A percentile compares a stretch with the other conserved stretches of the same genome.
phyloP scores from a whole-genome alignment of 116 monocot species.

The Papilionanthe hybrid region DNA sequence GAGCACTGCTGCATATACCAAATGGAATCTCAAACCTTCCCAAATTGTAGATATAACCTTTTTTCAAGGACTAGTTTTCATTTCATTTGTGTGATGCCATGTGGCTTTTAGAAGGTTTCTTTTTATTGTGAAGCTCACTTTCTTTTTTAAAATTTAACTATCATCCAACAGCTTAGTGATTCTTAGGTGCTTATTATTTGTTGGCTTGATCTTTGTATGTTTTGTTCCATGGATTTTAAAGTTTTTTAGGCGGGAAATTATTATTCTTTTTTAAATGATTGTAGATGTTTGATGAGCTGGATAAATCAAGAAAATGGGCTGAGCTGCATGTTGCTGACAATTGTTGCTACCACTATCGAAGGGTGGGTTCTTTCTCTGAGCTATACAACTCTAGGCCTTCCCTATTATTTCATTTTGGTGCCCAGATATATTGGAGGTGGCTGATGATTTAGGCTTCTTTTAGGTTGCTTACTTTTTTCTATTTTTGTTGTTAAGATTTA shows the following conservation, averaged over 20 bases:
- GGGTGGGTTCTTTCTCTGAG: conserved; percentile 36
- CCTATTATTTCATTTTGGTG: neutral
- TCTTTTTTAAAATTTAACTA: neutral
- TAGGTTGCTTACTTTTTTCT: too few relatives aligned
- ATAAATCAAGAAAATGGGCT: conserved; percentile 62
- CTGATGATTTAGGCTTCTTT: neutral
- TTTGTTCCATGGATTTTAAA: neutral
- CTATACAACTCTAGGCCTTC: neutral
- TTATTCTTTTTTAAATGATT: neutral
- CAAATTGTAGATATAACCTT: neutral
- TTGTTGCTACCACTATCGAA: conserved; percentile 70
- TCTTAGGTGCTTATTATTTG: neutral
- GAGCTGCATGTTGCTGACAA: conserved; percentile 76
- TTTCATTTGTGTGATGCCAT: neutral
- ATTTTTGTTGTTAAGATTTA: too few relatives aligned
- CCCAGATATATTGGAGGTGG: neutral
- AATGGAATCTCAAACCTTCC: neutral
- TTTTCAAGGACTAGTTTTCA: neutral
- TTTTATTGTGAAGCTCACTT: neutral
- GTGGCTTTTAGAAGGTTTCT: neutral
- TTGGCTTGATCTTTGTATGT: neutral
- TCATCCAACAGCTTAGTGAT: neutral
- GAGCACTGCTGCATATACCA: neutral
- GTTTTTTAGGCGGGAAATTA: neutral
- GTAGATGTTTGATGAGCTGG: conserved; percentile 59